A percentile compares a stretch with the other conserved stretches of the same genome.
Conservation (phyloP, 257 asterid species). For the Solanum paucissectum region DNA sequence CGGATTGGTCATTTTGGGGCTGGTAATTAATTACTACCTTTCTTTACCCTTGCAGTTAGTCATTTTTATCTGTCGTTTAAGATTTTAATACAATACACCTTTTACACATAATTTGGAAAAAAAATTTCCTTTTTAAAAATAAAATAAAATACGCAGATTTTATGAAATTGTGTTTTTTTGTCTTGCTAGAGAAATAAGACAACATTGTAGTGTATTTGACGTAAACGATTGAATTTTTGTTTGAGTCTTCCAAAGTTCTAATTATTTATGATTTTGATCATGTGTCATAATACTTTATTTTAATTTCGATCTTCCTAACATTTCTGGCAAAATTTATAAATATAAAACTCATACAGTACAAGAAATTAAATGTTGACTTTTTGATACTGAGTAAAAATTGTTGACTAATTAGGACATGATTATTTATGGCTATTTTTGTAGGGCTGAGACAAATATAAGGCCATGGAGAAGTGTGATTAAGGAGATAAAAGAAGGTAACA, state of each 20-base stretch:
- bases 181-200: not conserved
- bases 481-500: slow-evolving; percentile 63
- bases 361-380: not conserved
- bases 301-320: not conserved
- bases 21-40: slow-evolving; percentile 38
- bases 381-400: not conserved
- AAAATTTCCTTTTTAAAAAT: too few species aligned
- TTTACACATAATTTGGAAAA: not conserved
- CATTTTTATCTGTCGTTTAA: not conserved
- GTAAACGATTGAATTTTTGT: not conserved
- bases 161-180: not conserved
- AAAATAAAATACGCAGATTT: not conserved
- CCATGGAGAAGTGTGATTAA: slow-evolving; percentile 69
- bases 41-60: too few species aligned
- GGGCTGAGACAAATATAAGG: slow-evolving; percentile 79
- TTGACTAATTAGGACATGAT: not conserved
- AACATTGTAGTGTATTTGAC: not conserved
- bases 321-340: not conserved
- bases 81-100: not conserved
- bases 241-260: not conserved
- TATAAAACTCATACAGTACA: not conserved
- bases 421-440: slow-evolving; percentile 10
- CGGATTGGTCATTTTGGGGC: slow-evolving; percentile 97
- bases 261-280: not conserved
- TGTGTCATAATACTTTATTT: not conserved